Evolutionary conservation across 2,329 filamentous ascomycete species (phyloP).

Genomic region (Ascochyta koolunga): DNA sequence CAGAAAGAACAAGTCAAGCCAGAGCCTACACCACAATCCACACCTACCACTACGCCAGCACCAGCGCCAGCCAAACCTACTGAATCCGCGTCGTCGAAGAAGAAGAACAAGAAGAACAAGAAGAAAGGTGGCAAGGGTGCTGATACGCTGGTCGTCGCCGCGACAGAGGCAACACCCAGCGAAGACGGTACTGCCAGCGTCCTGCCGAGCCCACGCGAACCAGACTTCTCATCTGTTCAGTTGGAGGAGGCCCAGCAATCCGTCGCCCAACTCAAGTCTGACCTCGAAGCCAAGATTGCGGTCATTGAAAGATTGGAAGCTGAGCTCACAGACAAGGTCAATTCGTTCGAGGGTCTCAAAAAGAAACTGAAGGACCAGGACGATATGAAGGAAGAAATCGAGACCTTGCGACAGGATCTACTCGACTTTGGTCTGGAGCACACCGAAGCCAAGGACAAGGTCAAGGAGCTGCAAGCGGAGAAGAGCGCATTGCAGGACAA

Average conservation of each 20-base stretch:
- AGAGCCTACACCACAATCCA: conserved; percentile 19
- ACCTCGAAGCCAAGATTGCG: conserved; percentile 44
- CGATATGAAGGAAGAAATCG: conserved; percentile 82
- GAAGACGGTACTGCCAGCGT: conserved; percentile 48
- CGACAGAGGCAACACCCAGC: conserved; percentile 43
- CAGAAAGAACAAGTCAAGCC: conserved; percentile 22
- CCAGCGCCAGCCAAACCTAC: conserved; percentile 25
- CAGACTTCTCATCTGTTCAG: conserved; percentile 52
- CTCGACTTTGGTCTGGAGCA: conserved; percentile 81
- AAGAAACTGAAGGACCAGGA: conserved; percentile 77
- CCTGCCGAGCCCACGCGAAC: conserved; percentile 41
- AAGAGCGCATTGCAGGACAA: conserved; percentile 69
- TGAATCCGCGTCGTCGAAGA: conserved; percentile 63
- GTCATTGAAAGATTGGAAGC: conserved; percentile 40
- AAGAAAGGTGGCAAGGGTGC: conserved; percentile 68
- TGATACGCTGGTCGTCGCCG: conserved; percentile 25
- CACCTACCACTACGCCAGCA: conserved; percentile 21
- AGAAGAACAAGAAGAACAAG: conserved; percentile 82
- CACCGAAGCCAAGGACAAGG: conserved; percentile 78
- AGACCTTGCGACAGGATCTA: conserved; percentile 79
- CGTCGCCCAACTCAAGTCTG: conserved; percentile 39
- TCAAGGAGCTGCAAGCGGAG: conserved; percentile 72
- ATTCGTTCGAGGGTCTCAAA: conserved; percentile 73
- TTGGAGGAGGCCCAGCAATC: conserved; percentile 39
- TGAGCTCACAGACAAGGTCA: conserved; percentile 63